Evolutionary conservation across 805 yeast species (phyloP).

Genomic region (Candida hungchunana): DNA sequence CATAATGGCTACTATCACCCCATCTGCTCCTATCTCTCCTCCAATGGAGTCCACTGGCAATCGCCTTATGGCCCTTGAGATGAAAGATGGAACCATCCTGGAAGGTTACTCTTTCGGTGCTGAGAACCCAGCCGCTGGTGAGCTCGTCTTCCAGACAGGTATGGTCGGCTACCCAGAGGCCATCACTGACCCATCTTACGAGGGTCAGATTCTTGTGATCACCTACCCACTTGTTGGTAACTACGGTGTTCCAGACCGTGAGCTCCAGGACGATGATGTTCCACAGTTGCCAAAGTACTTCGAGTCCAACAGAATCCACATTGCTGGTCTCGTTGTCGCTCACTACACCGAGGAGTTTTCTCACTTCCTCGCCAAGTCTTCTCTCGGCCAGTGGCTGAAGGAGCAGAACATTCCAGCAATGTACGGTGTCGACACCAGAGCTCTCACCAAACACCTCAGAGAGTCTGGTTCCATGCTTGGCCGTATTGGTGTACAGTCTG

Average conservation of each 20-base stretch:
- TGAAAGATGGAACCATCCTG: conserved; percentile 78
- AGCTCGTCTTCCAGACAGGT: conserved; percentile 98
- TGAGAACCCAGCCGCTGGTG: conserved; percentile 84
- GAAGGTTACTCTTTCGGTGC: conserved; percentile 99
- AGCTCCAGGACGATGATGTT: conserved; percentile 66
- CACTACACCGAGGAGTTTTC: conserved; percentile 95
- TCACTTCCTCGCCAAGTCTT: conserved; percentile 88
- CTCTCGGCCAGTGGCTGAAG: conserved; percentile 91
- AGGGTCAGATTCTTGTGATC: conserved; percentile 94
- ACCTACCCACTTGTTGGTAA: conserved; percentile 97
- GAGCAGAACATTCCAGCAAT: conserved; percentile 91
- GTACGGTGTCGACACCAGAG: conserved; percentile 96
- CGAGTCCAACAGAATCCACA: conserved; percentile 88
- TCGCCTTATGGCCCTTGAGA: conserved; percentile 80
- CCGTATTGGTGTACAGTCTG: conserved; percentile 66
- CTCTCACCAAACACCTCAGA: conserved; percentile 89
- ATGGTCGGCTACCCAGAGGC: conserved; percentile 99
- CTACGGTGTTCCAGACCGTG: conserved; percentile 97
- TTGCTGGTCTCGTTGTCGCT: conserved; percentile 95
- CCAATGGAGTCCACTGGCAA: conserved; percentile 83
- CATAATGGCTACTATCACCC: conserved; percentile 29
- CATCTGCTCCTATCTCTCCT: conserved; percentile 84
- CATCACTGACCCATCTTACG: conserved; percentile 96
- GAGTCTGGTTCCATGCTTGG: conserved; percentile 91
- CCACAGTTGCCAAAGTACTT: conserved; percentile 83